Conservation (phyloP, 768 basidiomycete genomes). For the Leccinum arenicola region DNA sequence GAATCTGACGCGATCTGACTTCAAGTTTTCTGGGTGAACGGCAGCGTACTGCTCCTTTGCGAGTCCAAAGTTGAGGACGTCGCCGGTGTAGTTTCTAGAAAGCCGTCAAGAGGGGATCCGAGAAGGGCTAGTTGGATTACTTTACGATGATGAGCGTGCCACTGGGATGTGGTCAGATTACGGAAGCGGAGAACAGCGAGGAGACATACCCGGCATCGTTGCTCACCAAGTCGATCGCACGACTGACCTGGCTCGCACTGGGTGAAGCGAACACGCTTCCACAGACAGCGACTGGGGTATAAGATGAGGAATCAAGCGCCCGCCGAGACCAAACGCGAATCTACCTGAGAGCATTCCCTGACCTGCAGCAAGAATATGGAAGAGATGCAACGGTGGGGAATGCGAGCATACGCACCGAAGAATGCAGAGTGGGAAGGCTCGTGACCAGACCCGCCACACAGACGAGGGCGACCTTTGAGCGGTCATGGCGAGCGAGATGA, state of each 20-base stretch:
- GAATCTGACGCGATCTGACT: constrained; percentile 66
- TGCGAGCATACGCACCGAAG: constrained; percentile 56
- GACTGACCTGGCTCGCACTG: constrained; percentile 77
- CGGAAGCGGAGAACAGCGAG: no score
- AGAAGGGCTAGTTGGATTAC: constrained; percentile 34
- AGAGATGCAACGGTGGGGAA: background rate
- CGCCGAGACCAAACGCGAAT: background rate
- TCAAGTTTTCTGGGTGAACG: constrained; percentile 59
- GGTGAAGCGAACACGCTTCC: constrained; percentile 92
- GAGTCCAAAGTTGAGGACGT: constrained; percentile 88
- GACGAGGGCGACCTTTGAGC: constrained; percentile 68
- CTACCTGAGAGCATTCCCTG: constrained; percentile 75
- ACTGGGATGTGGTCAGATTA: no score
- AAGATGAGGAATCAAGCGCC: background rate
- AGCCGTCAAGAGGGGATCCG: constrained; percentile 5
- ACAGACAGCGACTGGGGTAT: constrained; percentile 65
- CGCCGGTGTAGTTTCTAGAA: constrained; percentile 82
- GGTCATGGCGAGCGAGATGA: constrained; percentile 54
- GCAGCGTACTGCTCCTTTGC: constrained; percentile 84
- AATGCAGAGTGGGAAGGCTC: constrained; percentile 89
- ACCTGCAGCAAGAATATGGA: constrained; percentile 40
- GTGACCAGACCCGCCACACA: constrained; percentile 86
- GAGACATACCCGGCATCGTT: constrained; percentile 63
- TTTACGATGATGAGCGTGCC: constrained; percentile 40
- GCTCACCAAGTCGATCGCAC: constrained; percentile 74